Percentiles rank a stretch among this genome's conserved stretches.
These are phyloP conservation scores for Sordariomycetes sp. DNA, from an alignment of 2,329 filamentous ascomycete species.

Conservation along the genomic window DNA sequence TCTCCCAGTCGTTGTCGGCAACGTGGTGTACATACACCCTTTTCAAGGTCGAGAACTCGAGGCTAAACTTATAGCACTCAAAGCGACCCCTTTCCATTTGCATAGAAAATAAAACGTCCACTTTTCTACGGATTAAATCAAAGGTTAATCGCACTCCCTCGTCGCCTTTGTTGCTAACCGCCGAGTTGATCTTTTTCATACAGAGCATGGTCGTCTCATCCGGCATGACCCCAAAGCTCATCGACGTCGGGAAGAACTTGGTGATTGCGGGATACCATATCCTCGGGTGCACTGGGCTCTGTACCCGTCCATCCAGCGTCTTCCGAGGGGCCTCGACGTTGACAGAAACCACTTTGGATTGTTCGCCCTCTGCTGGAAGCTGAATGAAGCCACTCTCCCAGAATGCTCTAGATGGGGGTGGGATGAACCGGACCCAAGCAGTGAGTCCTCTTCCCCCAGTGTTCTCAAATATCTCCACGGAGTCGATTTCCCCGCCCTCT, in stretches of 20 bases:
- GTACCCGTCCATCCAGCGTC: slow-evolving; percentile 7
- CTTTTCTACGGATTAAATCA: slow-evolving; percentile 21
- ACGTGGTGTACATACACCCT: slow-evolving; percentile 20
- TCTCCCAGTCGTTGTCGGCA: slow-evolving; percentile 16
- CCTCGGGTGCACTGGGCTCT: slow-evolving; percentile 16
- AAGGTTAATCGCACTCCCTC: slow-evolving; percentile 20
- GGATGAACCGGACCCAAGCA: slow-evolving; percentile 43
- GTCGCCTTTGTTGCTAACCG: background rate
- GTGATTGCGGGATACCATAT: slow-evolving; percentile 7
- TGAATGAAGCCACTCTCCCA: slow-evolving; percentile 23
- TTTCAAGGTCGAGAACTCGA: slow-evolving; percentile 32
- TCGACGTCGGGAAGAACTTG: slow-evolving; percentile 10
- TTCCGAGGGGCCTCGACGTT: background rate
- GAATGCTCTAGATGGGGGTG: slow-evolving; percentile 36
- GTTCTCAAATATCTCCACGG: slow-evolving; percentile 41
- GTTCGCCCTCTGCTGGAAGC: background rate
- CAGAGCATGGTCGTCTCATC: slow-evolving; percentile 41
- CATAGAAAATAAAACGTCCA: slow-evolving; percentile 25
- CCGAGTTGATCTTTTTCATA: slow-evolving; percentile 30
- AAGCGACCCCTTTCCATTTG: background rate
- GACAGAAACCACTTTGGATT: background rate
- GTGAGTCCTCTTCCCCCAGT: slow-evolving; percentile 18
- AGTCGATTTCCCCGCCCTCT: slow-evolving; percentile 35
- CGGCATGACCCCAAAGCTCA: slow-evolving; percentile 51
- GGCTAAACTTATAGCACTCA: slow-evolving; percentile 22